phyloP scores from a whole-genome alignment of 2,329 filamentous ascomycete species.

The Aspergillus jensenii region DNA sequence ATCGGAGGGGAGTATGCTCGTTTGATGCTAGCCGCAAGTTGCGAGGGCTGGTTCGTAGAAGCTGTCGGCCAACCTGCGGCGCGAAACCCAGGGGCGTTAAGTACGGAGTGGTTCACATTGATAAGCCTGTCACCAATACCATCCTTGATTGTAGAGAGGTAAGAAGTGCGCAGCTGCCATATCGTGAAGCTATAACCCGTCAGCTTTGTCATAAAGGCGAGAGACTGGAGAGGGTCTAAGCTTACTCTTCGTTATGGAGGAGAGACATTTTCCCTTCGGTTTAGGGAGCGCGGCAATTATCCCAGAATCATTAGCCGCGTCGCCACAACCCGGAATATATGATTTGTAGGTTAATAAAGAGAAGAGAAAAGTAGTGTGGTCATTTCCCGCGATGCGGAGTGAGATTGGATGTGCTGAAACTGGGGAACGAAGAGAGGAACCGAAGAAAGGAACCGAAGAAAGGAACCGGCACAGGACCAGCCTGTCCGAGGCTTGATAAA shows the following conservation, averaged over 20 bases:
- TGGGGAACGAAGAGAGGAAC: constrained; percentile 6
- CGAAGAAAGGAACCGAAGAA: constrained; percentile 1
- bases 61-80: constrained; percentile 60
- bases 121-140: constrained; percentile 66
- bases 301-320: neutral
- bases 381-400: constrained; percentile 13
- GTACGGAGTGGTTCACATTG: constrained; percentile 61
- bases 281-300: neutral
- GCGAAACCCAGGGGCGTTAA: constrained; percentile 65
- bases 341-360: neutral
- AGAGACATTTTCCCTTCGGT: constrained; percentile 43
- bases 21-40: constrained; percentile 55
- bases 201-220: neutral
- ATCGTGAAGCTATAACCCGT: constrained; percentile 56
- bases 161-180: constrained; percentile 65
- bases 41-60: constrained; percentile 32
- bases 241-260: constrained; percentile 54
- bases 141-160: constrained; percentile 64
- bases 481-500: constrained; percentile 21
- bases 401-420: constrained; percentile 14
- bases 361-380: neutral
- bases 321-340: constrained; percentile 5
- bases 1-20: constrained; percentile 67
- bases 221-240: constrained; percentile 9
- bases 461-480: constrained; percentile 33